Evolutionary conservation across 2,329 filamentous ascomycete genomes (phyloP).

Genomic region (Hyphodiscus sp.): DNA sequence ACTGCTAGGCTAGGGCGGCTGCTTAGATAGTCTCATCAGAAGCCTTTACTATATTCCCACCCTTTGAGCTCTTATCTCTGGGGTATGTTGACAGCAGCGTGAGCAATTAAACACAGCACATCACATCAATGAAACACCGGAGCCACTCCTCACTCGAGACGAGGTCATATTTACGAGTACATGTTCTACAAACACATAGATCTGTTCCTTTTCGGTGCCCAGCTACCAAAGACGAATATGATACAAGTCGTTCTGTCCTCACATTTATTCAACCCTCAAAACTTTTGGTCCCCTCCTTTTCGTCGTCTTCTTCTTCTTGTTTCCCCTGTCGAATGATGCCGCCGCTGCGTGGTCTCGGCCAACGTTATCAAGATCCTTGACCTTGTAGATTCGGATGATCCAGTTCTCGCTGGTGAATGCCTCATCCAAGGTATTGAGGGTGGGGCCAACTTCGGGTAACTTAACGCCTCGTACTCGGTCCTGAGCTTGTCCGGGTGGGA

Average conservation of each 20-base stretch:
- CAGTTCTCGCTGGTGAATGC: constrained; percentile 99
- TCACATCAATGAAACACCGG: neutral
- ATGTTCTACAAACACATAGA: constrained; percentile 24
- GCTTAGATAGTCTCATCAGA: too few species aligned
- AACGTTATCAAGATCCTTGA: constrained; percentile 96
- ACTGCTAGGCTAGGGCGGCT: too few species aligned
- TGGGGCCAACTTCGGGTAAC: constrained; percentile 77
- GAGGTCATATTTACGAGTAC: constrained; percentile 21
- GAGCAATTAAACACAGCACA: neutral
- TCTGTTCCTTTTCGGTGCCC: constrained; percentile 16
- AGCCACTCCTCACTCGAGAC: constrained; percentile 13
- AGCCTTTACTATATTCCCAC: too few species aligned
- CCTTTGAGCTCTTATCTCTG: too few species aligned
- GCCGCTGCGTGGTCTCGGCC: constrained; percentile 75
- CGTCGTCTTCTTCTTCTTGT: constrained; percentile 73
- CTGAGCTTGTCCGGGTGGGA: constrained; percentile 82
- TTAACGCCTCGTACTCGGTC: constrained; percentile 81
- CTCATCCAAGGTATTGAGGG: constrained; percentile 86
- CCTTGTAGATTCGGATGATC: constrained; percentile 99
- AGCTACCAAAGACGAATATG: constrained; percentile 21
- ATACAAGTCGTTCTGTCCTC: constrained; percentile 21
- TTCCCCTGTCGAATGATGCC: constrained; percentile 66
- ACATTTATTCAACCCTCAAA: constrained; percentile 61
- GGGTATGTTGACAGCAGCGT: too few species aligned
- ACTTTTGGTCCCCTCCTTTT: constrained; percentile 69